Percentiles rank a stretch among this genome's conserved stretches.
phyloP scores from a whole-genome alignment of 345 rosid species.

The Erysimum cheiranthoides region DNA sequence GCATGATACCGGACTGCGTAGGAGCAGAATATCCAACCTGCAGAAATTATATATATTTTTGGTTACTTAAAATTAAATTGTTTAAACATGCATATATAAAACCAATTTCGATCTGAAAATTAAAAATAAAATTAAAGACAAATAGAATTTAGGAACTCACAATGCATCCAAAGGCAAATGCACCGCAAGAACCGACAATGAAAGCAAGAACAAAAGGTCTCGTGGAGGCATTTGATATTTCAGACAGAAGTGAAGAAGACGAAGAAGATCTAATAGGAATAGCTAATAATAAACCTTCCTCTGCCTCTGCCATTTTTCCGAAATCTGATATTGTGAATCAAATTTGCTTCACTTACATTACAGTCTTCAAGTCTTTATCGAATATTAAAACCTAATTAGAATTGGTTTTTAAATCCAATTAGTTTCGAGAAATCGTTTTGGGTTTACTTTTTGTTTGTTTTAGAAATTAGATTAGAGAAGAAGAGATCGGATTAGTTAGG shows the following conservation, averaged over 20 bases:
- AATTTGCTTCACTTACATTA: not conserved
- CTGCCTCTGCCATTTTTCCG: conserved; percentile 32
- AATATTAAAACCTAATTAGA: too few species aligned
- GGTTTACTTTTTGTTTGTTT: not conserved
- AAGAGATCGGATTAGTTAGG: not conserved
- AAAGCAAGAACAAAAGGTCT: conserved; percentile 42
- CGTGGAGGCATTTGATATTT: conserved; percentile 40
- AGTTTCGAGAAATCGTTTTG: too few species aligned
- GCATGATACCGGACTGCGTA: conserved; percentile 39
- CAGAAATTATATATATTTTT: too few species aligned
- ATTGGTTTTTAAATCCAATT: too few species aligned
- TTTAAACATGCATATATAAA: not conserved
- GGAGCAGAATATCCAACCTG: conserved; percentile 48
- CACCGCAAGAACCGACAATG: conserved; percentile 37
- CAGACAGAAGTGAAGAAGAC: conserved; percentile 27
- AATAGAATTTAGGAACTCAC: not conserved
- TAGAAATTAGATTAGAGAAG: not conserved
- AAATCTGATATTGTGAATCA: not conserved
- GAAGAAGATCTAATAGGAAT: not conserved
- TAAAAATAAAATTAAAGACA: not conserved
- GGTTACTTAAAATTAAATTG: not conserved
- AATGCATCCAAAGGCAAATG: conserved; percentile 43
- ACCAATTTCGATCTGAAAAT: not conserved
- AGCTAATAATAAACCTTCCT: conserved; percentile 19
- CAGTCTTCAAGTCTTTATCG: not conserved